These are phyloP conservation scores for Phytophthora aleatoria DNA, from an alignment of 352 stramenopile genomes.

Conservation along the genomic window DNA sequence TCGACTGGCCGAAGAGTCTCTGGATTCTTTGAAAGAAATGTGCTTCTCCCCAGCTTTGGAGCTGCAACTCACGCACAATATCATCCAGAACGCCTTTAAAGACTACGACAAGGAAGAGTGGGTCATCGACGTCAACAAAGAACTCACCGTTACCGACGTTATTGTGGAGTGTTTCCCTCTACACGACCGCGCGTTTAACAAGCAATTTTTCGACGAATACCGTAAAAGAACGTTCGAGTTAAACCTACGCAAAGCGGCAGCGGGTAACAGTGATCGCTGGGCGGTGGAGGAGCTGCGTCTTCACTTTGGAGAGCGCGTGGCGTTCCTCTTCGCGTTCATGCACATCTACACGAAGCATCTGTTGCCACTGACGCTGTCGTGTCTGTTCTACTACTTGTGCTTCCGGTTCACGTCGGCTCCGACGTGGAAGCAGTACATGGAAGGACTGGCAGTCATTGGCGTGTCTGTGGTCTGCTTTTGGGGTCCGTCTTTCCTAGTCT, in stretches of 20 bases:
- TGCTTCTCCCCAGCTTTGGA: constrained; percentile 87
- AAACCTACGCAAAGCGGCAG: constrained; percentile 64
- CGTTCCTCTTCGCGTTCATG: constrained; percentile 91
- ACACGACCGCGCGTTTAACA: constrained; percentile 87
- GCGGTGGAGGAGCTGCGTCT: constrained; percentile 85
- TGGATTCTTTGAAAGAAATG: constrained; percentile 82
- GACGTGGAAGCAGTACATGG: constrained; percentile 77
- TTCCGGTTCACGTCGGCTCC: constrained; percentile 65
- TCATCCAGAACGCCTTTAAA: constrained; percentile 86
- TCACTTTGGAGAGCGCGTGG: constrained; percentile 89
- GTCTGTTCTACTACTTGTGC: constrained; percentile 77
- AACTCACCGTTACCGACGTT: constrained; percentile 76
- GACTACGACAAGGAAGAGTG: constrained; percentile 91
- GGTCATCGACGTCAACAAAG: constrained; percentile 86
- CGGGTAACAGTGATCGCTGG: constrained; percentile 84
- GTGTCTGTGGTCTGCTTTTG: constrained; percentile 82
- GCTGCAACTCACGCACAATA: constrained; percentile 88
- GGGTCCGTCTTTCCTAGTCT: constrained; percentile 82
- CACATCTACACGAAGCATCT: constrained; percentile 91
- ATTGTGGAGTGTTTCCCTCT: constrained; percentile 85
- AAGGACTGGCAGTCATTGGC: constrained; percentile 69
- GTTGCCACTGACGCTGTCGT: constrained; percentile 64
- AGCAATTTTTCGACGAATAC: constrained; percentile 89
- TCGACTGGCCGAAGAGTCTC: constrained; percentile 74
- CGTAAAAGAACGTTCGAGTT: constrained; percentile 82